Evolutionary conservation across 331 rosid species (phyloP).

Genomic region (Saraca asoca): DNA sequence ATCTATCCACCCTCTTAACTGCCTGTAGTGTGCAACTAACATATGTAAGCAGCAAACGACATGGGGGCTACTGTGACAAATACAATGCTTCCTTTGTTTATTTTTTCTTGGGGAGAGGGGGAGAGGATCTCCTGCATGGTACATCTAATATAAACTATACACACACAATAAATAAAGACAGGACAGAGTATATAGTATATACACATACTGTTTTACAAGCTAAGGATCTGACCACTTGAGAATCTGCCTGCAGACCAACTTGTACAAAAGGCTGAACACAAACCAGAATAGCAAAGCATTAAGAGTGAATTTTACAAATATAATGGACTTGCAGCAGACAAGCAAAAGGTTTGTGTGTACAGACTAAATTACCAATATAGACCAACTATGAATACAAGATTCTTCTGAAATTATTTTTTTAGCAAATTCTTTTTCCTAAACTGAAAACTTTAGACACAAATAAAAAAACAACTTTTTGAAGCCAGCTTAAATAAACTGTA

Average conservation of each 20-base stretch:
- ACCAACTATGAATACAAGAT: background rate
- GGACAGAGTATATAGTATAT: conserved; percentile 15
- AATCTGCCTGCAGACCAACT: conserved; percentile 83
- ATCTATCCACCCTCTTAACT: background rate
- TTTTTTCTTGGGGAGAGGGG: background rate
- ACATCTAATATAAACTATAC: background rate
- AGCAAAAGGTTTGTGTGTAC: background rate
- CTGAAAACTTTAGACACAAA: background rate
- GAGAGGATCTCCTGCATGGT: conserved; percentile 15
- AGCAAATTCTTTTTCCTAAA: background rate
- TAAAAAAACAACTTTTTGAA: conserved; percentile 7
- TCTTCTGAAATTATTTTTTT: background rate
- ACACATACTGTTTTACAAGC: conserved; percentile 81
- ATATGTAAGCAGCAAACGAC: conserved; percentile 3
- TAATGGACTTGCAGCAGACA: background rate
- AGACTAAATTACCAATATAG: background rate
- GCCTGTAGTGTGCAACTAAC: conserved; percentile 5
- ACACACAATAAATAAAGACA: conserved; percentile 18
- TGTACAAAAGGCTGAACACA: conserved; percentile 73
- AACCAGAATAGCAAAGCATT: conserved; percentile 17
- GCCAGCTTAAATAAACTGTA: background rate
- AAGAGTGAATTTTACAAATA: conserved; percentile 26
- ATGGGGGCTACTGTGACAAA: conserved; percentile 4
- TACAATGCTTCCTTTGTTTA: background rate
- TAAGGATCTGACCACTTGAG: conserved; percentile 73